Evolutionary conservation across 2,329 filamentous ascomycete species (phyloP), one percentile per base, ranked within the genome.

Genomic region (Pseudogymnoascus sp.): DNA sequence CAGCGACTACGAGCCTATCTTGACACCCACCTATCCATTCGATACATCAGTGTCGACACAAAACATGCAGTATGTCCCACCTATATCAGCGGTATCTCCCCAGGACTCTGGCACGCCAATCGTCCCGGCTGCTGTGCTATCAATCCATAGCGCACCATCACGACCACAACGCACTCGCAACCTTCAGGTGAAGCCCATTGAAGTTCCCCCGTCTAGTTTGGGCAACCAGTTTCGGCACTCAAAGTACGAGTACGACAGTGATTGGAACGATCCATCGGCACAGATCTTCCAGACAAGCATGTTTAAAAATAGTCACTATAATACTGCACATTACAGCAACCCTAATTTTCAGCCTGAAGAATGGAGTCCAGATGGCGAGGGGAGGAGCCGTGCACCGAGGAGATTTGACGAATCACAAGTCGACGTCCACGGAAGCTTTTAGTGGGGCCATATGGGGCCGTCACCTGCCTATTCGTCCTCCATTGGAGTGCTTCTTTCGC

Each of bases 261-360:
- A 35, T 11, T 69, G 69, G 66, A 43, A 59, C 19, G 68, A 70
- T 56, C 69, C 71, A 40, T 67, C 65, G 5, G 69, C 69, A 14
- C 43, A 59, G 10, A 65, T 66, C 37, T 72, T 73, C 41, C 68
- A 73, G 61, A 87, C 83, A 2, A 81, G 77, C 60, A 84, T 82
- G 1, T 89, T 89, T 69, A 86, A 85, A 70, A 87, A 88, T 67
- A 86, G 82, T 62, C 83, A 87, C 63, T 87, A 84, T 75, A 89
- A 88, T 68, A 81, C 81, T 59, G 85, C 85, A 1, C 86, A 89
- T 70, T 89, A 84, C 68, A 85, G 84, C 65, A 89, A 89, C 66
- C 83, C 84, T 40, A 79, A 84, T 67, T 84, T 85, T 66, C 82
- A 84, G 65, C 82, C 82, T 0, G 81, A 84, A 66, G 79, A 82